Evolutionary conservation across 1,284 basidiomycete species (phyloP), one percentile per base, ranked within the genome.

Genomic region (Chalciporus sp.): DNA sequence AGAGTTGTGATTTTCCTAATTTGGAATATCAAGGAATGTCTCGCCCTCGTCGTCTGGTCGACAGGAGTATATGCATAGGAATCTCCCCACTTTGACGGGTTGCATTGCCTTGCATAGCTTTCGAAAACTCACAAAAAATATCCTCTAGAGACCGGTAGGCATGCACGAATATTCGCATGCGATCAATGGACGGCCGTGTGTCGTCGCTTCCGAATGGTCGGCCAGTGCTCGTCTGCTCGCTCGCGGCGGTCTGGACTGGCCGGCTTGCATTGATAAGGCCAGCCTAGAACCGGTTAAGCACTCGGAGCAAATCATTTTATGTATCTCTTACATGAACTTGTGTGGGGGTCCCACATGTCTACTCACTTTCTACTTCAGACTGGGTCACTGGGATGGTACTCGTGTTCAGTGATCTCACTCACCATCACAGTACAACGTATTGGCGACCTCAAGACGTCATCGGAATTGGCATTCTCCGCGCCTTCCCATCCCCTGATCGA

Each of bases 11-110:
- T 11, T 40, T 47, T 42, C 58, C 55, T 33, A 33, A 51, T 52
- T 11, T 16, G 51, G 42, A 17, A 49, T 35, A 29, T 11, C 2
- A 41, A 57, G 44, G 37, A 6, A 12, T 29, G 51, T 58, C 61
- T 53, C 55, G 33, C 45, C 57, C 49, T 26, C 37, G 65, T 66
- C 54, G 58, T 39, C 52, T 60, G 52, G n/a, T n/a, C n/a, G 55
- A 42, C 51, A 61, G 51, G 46, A 54, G 6, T 23, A 23, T 6
- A 23, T 23, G 31, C 23, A 5, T 20, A 1, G 28, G 10, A 14
- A 11, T 5, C n/a, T 48, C 19, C 20, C 29, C 40, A 27, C 9
- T 11, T 26, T 37, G 27, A 6, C 11, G 27, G 19, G 47, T 46
- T 47, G 50, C 57, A 60, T 65, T 55, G 54, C 53, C 55, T 46